phyloP scores from a whole-genome alignment of 352 stramenopile species.

The Phytophthora macrochlamydospora region DNA sequence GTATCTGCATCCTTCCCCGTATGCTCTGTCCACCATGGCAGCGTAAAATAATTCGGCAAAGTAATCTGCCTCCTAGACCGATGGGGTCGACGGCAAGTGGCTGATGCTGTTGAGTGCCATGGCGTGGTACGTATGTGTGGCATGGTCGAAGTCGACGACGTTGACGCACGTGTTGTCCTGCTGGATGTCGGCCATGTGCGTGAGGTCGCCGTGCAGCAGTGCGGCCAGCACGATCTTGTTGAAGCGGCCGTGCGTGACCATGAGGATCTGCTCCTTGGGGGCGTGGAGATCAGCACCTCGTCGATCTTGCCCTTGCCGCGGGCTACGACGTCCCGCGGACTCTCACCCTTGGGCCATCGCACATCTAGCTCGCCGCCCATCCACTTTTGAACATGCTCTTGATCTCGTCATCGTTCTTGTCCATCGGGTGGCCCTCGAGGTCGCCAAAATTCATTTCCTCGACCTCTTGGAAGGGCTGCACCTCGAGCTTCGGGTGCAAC shows the following conservation, averaged over 20 bases:
- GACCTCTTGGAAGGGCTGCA: conserved; percentile 67
- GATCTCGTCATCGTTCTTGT: conserved; percentile 54
- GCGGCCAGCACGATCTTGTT: conserved; percentile 84
- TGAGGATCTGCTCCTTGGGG: conserved; percentile 67
- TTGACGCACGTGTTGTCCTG: conserved; percentile 90
- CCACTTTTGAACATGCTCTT: conserved; percentile 72
- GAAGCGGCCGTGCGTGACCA: conserved; percentile 85
- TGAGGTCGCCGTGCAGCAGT: conserved; percentile 62
- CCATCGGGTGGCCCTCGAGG: conserved; percentile 69
- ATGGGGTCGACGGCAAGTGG: conserved; percentile 48
- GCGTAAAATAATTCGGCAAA: conserved; percentile 7
- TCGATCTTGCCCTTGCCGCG: conserved; percentile 70
- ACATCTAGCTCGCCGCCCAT: conserved; percentile 51
- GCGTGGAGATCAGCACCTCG: conserved; percentile 45
- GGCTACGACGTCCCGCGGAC: conserved; percentile 66
- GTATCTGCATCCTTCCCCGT: conserved; percentile 10
- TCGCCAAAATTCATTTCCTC: conserved; percentile 88
- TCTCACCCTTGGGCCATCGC: conserved; percentile 70
- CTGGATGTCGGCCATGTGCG: conserved; percentile 65
- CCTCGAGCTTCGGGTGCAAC: conserved; percentile 55
- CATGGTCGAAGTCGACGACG: conserved; percentile 80
- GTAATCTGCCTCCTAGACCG: conserved; percentile 23
- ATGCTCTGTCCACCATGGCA: neutral
- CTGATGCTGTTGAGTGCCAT: conserved; percentile 78
- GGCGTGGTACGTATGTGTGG: conserved; percentile 50